Evolutionary conservation across 108 stramenopile species (phyloP).

Genomic region (Cylindrotheca closterium): DNA sequence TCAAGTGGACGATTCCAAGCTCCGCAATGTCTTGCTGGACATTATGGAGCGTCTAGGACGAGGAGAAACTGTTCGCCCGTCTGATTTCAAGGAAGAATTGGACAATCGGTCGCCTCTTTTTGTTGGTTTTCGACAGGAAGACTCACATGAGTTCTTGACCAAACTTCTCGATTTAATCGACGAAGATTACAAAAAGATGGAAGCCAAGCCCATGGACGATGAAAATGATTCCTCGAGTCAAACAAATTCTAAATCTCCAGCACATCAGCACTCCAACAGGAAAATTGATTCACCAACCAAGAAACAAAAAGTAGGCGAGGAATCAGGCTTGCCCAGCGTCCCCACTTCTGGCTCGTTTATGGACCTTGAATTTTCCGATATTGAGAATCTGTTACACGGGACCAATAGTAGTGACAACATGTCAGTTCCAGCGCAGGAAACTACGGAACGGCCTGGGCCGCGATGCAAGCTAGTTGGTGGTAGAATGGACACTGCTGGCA

Average conservation of each 20-base stretch:
- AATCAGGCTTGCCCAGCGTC: neutral
- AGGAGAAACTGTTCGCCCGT: constrained; percentile 37
- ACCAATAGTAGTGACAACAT: neutral
- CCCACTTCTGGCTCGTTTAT: constrained; percentile 22
- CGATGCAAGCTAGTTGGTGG: constrained; percentile 54
- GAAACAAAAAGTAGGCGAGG: constrained; percentile 10
- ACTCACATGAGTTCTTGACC: constrained; percentile 66
- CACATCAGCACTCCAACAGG: neutral
- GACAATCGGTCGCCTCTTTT: constrained; percentile 49
- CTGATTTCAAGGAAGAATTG: constrained; percentile 39
- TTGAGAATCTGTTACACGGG: constrained; percentile 27
- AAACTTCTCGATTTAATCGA: constrained; percentile 58
- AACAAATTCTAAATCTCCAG: neutral
- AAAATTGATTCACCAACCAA: constrained; percentile 3
- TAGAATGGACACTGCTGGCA: constrained; percentile 29
- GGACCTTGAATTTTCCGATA: constrained; percentile 29
- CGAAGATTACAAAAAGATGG: constrained; percentile 45
- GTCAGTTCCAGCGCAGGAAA: neutral
- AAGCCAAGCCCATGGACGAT: constrained; percentile 6
- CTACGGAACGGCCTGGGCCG: constrained; percentile 7
- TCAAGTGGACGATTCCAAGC: neutral
- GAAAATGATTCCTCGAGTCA: neutral
- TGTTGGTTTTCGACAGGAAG: constrained; percentile 57
- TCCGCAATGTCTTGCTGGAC: constrained; percentile 23
- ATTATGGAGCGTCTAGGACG: constrained; percentile 22